A percentile compares a stretch with the other conserved stretches of the same genome.
Evolutionary conservation across 2,329 filamentous ascomycete species (phyloP).

Genomic region (Hypoxylon sp.): DNA sequence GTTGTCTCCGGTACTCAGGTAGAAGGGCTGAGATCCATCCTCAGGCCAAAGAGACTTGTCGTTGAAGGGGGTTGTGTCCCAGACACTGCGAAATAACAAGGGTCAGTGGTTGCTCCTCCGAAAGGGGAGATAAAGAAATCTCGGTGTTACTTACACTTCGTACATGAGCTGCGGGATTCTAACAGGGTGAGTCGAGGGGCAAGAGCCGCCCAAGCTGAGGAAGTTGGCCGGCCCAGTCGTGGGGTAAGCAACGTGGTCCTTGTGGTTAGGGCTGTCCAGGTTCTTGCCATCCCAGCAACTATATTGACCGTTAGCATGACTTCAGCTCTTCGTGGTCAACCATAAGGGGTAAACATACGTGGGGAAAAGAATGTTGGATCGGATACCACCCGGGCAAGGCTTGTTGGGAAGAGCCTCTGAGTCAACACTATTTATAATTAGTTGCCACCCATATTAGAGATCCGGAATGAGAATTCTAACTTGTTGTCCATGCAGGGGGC

Average conservation of each 20-base stretch:
- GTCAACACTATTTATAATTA: conserved; percentile 55
- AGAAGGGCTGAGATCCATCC: conserved; percentile 58
- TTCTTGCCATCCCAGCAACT: conserved; percentile 69
- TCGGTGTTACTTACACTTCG: conserved; percentile 54
- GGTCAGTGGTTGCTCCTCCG: background rate
- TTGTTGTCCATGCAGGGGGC: conserved; percentile 61
- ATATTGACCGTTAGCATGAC: conserved; percentile 59
- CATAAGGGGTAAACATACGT: conserved; percentile 67
- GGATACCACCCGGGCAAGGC: conserved; percentile 62
- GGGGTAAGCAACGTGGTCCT: conserved; percentile 67
- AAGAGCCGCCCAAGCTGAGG: conserved; percentile 56
- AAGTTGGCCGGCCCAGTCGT: conserved; percentile 60
- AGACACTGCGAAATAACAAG: background rate
- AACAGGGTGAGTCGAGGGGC: conserved; percentile 56
- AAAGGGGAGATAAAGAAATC: background rate
- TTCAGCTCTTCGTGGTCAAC: background rate
- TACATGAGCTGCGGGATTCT: conserved; percentile 64
- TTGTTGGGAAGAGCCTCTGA: conserved; percentile 58
- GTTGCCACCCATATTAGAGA: conserved; percentile 10
- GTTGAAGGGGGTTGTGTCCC: conserved; percentile 57
- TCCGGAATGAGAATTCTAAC: conserved; percentile 58
- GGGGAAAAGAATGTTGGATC: conserved; percentile 63
- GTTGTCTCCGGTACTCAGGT: conserved; percentile 56
- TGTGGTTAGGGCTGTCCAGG: conserved; percentile 64
- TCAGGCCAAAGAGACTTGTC: conserved; percentile 56